Percentiles rank a stretch among this genome's conserved stretches.
Conservation (phyloP, 202 grass and related monocot genomes). For the Schoenoplectus triqueter region DNA sequence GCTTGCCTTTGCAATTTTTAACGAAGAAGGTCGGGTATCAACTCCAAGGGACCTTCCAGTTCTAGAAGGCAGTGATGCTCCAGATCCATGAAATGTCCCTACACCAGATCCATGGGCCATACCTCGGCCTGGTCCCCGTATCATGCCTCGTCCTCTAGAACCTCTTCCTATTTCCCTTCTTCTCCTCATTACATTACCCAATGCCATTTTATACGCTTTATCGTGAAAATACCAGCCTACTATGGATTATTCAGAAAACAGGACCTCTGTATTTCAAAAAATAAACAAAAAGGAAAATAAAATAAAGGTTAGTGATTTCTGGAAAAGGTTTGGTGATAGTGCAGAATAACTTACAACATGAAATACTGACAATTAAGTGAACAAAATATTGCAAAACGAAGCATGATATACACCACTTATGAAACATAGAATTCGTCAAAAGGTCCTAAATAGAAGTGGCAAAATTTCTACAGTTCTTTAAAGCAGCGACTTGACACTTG, state of each 20-base stretch:
- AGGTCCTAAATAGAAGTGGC: not conserved
- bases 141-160: constrained; percentile 58
- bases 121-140: constrained; percentile 52
- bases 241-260: constrained; percentile 13
- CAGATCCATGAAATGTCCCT: constrained; percentile 61
- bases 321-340: not conserved
- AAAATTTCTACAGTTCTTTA: not conserved
- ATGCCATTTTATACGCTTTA: constrained; percentile 51
- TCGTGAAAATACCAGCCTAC: constrained; percentile 19
- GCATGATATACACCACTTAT: not conserved
- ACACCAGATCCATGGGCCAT: constrained; percentile 52
- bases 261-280: constrained; percentile 27
- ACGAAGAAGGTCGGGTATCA: constrained; percentile 69
- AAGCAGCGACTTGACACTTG: not conserved
- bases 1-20: constrained; percentile 97
- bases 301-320: not conserved
- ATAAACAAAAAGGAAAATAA: not conserved
- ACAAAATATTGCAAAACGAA: constrained; percentile 2
- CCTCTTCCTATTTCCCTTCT: constrained; percentile 65
- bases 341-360: not conserved
- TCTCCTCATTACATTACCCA: constrained; percentile 76
- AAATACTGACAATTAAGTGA: constrained; percentile 9
- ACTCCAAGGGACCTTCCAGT: constrained; percentile 85
- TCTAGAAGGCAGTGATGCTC: constrained; percentile 55
- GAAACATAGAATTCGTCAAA: no score